phyloP scores from a whole-genome alignment of 169 alveolate genomes.

The Plasmodium gallinaceum region DNA sequence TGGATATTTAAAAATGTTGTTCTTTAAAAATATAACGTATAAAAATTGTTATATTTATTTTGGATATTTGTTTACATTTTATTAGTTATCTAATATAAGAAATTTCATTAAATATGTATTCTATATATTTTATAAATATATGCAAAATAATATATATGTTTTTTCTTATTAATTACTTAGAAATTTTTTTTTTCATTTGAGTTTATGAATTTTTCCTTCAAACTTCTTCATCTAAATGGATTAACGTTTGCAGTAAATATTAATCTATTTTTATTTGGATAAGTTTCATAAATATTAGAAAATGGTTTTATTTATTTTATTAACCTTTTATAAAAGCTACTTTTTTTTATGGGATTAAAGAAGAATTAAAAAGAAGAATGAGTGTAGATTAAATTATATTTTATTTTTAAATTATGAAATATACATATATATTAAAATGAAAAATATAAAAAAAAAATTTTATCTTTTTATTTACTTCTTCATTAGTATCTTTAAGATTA shows the following conservation, averaged over 20 bases:
- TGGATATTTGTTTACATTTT: slow-evolving; percentile 23
- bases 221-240: too few species aligned
- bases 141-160: neutral
- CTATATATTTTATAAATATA: slow-evolving; percentile 10
- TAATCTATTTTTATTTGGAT: too few species aligned
- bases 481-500: neutral
- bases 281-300: too few species aligned
- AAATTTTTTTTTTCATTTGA: neutral
- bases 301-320: too few species aligned
- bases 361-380: neutral
- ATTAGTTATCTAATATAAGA: slow-evolving; percentile 23
- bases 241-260: too few species aligned
- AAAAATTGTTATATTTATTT: slow-evolving; percentile 13
- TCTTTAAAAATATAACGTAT: neutral
- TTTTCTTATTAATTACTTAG: neutral
- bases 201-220: neutral
- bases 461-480: slow-evolving; percentile 15
- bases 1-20: neutral
- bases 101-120: slow-evolving; percentile 7
- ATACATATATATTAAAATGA: neutral
- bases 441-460: neutral
- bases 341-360: too few species aligned
- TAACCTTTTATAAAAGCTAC: too few species aligned
- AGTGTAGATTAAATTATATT: neutral
- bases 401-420: neutral